A percentile compares a stretch with the other conserved stretches of the same genome.
These are phyloP conservation scores for Candida suzukii DNA, from an alignment of 805 yeast species.

Conservation along the genomic window DNA sequence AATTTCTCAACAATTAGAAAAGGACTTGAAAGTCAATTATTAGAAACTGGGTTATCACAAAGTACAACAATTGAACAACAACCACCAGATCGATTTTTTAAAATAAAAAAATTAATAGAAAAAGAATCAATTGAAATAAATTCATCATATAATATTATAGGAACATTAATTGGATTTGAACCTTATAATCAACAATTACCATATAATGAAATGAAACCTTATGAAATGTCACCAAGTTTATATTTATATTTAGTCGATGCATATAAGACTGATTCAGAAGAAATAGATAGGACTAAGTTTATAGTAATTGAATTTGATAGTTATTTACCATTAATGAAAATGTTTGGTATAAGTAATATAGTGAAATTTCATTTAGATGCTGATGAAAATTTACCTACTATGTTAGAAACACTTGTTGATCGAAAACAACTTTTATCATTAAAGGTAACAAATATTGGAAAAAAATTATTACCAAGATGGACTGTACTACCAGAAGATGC, in stretches of 20 bases:
- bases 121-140: no score
- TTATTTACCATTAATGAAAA: neutral
- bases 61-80: no score
- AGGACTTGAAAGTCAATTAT: no score
- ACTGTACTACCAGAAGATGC: neutral
- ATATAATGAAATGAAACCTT: neutral
- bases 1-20: no score
- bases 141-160: no score
- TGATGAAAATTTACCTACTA: no score
- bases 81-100: no score
- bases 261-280: neutral
- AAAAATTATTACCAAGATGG: neutral
- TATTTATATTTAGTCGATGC: neutral
- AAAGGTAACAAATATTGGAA: neutral
- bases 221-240: neutral
- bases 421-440: neutral
- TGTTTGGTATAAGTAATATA: neutral
- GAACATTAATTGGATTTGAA: neutral
- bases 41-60: no score
- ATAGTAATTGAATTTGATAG: neutral
- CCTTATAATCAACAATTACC: neutral
- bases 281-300: neutral
- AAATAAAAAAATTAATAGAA: no score
- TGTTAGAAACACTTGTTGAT: no score
- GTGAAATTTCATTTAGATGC: no score